These are phyloP conservation scores for Plasmodium sp. DNA, from an alignment of 169 alveolate genomes.

Conservation along the genomic window DNA sequence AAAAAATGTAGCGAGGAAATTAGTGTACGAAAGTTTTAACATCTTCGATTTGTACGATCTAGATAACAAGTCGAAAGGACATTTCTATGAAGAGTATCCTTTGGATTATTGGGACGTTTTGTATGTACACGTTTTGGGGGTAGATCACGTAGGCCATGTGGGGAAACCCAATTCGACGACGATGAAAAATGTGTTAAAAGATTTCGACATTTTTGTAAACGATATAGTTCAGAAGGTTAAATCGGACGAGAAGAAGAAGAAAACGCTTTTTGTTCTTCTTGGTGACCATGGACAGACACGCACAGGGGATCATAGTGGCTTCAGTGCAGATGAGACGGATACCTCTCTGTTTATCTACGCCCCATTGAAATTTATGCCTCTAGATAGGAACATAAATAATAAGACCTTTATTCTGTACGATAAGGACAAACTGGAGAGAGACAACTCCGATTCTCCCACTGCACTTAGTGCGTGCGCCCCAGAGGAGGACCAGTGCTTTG, in stretches of 20 bases:
- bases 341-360: slow-evolving; percentile 52
- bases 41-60: slow-evolving; percentile 47
- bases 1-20: slow-evolving; percentile 15
- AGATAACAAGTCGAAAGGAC: slow-evolving; percentile 24
- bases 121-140: slow-evolving; percentile 78
- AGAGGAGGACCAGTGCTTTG: neutral
- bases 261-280: slow-evolving; percentile 65
- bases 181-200: slow-evolving; percentile 75
- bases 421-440: neutral
- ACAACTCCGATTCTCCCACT: neutral
- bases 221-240: slow-evolving; percentile 65
- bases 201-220: slow-evolving; percentile 75
- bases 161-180: slow-evolving; percentile 63
- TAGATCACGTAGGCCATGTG: slow-evolving; percentile 83
- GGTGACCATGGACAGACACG: slow-evolving; percentile 85
- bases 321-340: slow-evolving; percentile 24
- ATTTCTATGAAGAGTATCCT: slow-evolving; percentile 55
- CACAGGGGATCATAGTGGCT: slow-evolving; percentile 83
- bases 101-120: slow-evolving; percentile 64
- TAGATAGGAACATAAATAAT: slow-evolving; percentile 9
- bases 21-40: slow-evolving; percentile 68
- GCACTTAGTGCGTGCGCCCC: neutral
- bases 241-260: slow-evolving; percentile 41
- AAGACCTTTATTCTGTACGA: slow-evolving; percentile 51
- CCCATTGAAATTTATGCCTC: slow-evolving; percentile 8